Evolutionary conservation across 441 rosid genomes (phyloP).

Genomic region (Capsella rubella): DNA sequence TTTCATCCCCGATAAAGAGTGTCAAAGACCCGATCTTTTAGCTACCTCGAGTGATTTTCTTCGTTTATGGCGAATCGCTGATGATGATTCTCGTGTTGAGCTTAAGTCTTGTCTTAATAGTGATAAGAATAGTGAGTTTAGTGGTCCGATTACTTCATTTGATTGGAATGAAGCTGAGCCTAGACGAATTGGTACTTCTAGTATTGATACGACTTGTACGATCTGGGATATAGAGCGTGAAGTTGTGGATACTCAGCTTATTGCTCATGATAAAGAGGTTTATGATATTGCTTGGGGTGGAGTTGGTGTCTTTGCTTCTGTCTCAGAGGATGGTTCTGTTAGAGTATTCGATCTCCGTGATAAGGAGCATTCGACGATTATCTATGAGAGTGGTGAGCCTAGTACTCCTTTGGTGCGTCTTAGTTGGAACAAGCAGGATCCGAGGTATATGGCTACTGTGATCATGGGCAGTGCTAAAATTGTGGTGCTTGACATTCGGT

Average conservation of each 20-base stretch:
- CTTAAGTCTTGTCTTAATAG: constrained; percentile 73
- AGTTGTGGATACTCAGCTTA: constrained; percentile 87
- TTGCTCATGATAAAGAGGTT: constrained; percentile 95
- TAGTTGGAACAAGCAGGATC: constrained; percentile 99
- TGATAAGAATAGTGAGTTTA: constrained; percentile 84
- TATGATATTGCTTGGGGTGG: constrained; percentile 99
- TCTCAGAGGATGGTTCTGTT: constrained; percentile 92
- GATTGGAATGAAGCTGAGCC: constrained; percentile 99
- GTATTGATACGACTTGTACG: constrained; percentile 90
- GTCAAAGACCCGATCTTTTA: constrained; percentile 84
- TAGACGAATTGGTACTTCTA: constrained; percentile 81
- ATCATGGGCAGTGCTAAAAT: constrained; percentile 95
- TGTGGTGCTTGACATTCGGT: constrained; percentile 90
- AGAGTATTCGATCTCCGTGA: constrained; percentile 92
- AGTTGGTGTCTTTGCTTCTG: constrained; percentile 95
- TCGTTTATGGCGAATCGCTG: constrained; percentile 82
- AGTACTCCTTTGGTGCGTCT: constrained; percentile 85
- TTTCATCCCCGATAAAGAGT: constrained; percentile 93
- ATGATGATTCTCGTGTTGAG: constrained; percentile 74
- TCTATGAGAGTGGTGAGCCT: constrained; percentile 93
- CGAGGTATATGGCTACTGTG: constrained; percentile 94
- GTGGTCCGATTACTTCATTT: constrained; percentile 89
- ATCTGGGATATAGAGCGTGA: constrained; percentile 96
- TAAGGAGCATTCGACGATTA: constrained; percentile 94
- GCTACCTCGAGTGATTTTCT: constrained; percentile 92